Evolutionary conservation across 345 rosid species (phyloP), one percentile per base, ranked within the genome.

Genomic region (Populus davidiana): DNA sequence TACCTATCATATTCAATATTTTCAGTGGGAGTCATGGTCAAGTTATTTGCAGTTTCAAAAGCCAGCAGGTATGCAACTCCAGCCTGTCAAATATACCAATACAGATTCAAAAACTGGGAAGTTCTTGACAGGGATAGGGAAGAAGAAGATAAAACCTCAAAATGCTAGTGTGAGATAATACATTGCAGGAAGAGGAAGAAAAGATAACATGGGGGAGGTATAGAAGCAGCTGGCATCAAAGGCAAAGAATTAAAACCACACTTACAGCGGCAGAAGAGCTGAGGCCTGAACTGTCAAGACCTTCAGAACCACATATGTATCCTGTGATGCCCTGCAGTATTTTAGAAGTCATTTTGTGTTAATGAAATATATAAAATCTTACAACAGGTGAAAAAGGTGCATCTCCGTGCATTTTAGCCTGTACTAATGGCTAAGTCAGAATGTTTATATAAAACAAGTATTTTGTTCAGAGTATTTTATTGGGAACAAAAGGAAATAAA

Each of bases 211-310:
- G 23, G 47, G 17, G 18, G 20, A 11, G 21, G 5, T 20, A 68
- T 68, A 18, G 29, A 35, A 18, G 41, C 25, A 68, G 23, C 47
- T 38, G 18, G 47, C 11, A 35, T 23, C 49, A 64, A 80, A 50
- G 33, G 36, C 18, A 66, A 73, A 56, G 20, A 76, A 44, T 41
- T 61, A 74, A 73, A 64, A 35, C 39, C 47, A 80, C 67, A 89
- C 99, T 85, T 87, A 95, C 98, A 44, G 99, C 97, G 81, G 99
- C 97, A 66, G 98, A 95, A 80, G 99, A 95, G 87, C 99, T 95
- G 81, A 95, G 98, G 74, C 99, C 99, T 25, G 98, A 92, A 81
- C 97, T 89, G 81, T 95, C 99, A 86, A 95, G 89, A 81, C 91
- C 94, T 84, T 91, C 87, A 62, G 97, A 87, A 75, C 98, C 98